phyloP scores from a whole-genome alignment of 345 rosid species.

The Euphorbia tirucalli region DNA sequence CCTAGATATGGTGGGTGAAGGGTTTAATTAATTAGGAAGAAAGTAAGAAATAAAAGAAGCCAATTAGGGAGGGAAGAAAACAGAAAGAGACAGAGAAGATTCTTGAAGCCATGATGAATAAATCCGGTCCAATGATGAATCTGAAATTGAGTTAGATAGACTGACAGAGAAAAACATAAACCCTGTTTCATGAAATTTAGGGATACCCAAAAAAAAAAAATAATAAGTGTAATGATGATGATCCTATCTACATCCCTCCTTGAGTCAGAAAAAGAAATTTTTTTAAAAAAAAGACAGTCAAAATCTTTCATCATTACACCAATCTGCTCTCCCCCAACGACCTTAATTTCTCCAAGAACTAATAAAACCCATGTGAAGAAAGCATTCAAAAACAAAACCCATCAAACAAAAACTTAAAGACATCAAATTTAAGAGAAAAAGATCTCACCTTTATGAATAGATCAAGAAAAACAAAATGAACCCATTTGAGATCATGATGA shows the following conservation, averaged over 20 bases:
- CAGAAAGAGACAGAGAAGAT: constrained; percentile 47
- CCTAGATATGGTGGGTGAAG: constrained; percentile 5
- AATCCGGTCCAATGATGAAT: constrained; percentile 38
- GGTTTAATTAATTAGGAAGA: too few species aligned
- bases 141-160: constrained; percentile 29
- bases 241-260: constrained; percentile 30
- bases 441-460: background rate
- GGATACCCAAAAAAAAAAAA: constrained; percentile 5
- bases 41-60: background rate
- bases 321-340: constrained; percentile 45
- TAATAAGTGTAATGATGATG: constrained; percentile 49
- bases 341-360: constrained; percentile 17
- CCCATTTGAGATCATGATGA: background rate
- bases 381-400: background rate
- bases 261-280: constrained; percentile 30
- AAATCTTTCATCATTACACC: constrained; percentile 64
- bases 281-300: constrained; percentile 27
- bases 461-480: background rate
- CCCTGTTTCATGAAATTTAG: constrained; percentile 37
- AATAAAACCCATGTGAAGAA: constrained; percentile 12
- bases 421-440: background rate
- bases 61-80: constrained; percentile 16
- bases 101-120: constrained; percentile 42
- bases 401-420: background rate
- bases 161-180: constrained; percentile 34